A percentile compares a stretch with the other conserved stretches of the same genome.
Conservation (phyloP, 2,329 filamentous ascomycete genomes). For the Camillea tinctor region DNA sequence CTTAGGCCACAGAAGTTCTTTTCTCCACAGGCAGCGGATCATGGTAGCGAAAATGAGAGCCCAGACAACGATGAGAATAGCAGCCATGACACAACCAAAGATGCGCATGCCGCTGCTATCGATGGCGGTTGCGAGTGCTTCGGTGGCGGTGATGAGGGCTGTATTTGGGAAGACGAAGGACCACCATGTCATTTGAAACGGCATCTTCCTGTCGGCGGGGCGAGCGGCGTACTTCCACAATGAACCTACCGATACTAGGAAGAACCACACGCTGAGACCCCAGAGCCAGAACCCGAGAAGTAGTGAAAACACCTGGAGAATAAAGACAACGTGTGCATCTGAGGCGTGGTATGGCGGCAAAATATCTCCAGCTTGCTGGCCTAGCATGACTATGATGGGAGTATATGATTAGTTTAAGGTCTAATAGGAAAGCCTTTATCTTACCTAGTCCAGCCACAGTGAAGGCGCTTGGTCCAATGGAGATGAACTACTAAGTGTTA, state of each 20-base stretch:
- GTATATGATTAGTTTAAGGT: background rate
- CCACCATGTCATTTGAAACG: conserved; percentile 84
- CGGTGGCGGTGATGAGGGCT: conserved; percentile 71
- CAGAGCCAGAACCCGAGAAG: conserved; percentile 77
- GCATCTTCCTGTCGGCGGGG: conserved; percentile 53
- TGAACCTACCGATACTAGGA: conserved; percentile 74
- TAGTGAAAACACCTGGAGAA: conserved; percentile 49
- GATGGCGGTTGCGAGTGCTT: conserved; percentile 65
- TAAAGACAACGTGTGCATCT: conserved; percentile 40
- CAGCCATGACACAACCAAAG: conserved; percentile 65
- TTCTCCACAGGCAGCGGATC: conserved; percentile 63
- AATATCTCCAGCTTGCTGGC: conserved; percentile 41
- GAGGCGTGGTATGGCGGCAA: conserved; percentile 44
- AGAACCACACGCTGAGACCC: conserved; percentile 83
- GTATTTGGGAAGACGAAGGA: conserved; percentile 82
- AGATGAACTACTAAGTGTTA: conserved; percentile 60
- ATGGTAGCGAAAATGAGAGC: conserved; percentile 67
- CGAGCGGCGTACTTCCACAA: conserved; percentile 63
- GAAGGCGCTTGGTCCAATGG: conserved; percentile 70
- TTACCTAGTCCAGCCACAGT: conserved; percentile 47
- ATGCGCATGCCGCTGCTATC: conserved; percentile 60
- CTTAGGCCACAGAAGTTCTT: conserved; percentile 75
- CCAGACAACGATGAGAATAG: conserved; percentile 67
- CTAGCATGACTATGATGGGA: conserved; percentile 40
- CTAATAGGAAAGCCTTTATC: background rate